A percentile compares a stretch with the other conserved stretches of the same genome.
Conservation (phyloP, 2,329 filamentous ascomycete genomes). For the Ophiocordyceps unilateralis region DNA sequence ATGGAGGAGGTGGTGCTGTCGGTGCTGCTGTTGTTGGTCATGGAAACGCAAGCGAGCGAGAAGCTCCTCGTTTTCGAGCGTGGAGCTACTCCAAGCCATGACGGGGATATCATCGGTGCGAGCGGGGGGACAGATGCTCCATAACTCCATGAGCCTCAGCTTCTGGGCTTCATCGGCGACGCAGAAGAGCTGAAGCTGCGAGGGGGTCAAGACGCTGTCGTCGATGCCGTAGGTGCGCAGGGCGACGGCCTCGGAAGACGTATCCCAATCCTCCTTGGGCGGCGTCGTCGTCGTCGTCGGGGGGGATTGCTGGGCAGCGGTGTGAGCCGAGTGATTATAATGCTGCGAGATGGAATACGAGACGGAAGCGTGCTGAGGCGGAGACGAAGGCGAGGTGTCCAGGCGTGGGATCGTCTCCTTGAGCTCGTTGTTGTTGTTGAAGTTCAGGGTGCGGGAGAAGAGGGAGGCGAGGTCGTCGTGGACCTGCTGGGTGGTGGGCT, state of each 20-base stretch:
- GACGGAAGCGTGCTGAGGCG: slow-evolving; percentile 20
- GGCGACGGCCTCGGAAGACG: slow-evolving; percentile 36
- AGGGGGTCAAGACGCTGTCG: slow-evolving; percentile 47
- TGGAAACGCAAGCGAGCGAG: slow-evolving; percentile 44
- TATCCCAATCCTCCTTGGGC: slow-evolving; percentile 26
- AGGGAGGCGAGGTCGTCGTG: slow-evolving; percentile 72
- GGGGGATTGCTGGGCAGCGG: slow-evolving; percentile 19
- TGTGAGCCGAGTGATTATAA: slow-evolving; percentile 66
- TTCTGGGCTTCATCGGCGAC: slow-evolving; percentile 57
- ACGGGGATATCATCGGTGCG: slow-evolving; percentile 35
- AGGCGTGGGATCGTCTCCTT: background rate
- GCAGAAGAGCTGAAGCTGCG: slow-evolving; percentile 64
- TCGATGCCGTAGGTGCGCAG: slow-evolving; percentile 54
- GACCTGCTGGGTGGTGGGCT: slow-evolving; percentile 30
- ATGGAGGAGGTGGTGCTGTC: slow-evolving; percentile 4
- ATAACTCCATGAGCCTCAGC: slow-evolving; percentile 62
- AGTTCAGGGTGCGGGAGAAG: slow-evolving; percentile 59
- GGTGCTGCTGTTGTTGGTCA: slow-evolving; percentile 12
- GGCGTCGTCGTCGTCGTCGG: slow-evolving; percentile 7
- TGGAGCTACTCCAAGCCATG: slow-evolving; percentile 34
- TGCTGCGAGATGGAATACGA: slow-evolving; percentile 65
- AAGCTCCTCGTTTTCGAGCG: slow-evolving; percentile 38
- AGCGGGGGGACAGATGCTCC: slow-evolving; percentile 62
- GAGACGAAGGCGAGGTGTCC: slow-evolving; percentile 9
- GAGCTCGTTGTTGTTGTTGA: slow-evolving; percentile 22